A percentile compares a stretch with the other conserved stretches of the same genome.
Evolutionary conservation across 2,329 filamentous ascomycete genomes (phyloP).

Genomic region (Blastomyces silverae): DNA sequence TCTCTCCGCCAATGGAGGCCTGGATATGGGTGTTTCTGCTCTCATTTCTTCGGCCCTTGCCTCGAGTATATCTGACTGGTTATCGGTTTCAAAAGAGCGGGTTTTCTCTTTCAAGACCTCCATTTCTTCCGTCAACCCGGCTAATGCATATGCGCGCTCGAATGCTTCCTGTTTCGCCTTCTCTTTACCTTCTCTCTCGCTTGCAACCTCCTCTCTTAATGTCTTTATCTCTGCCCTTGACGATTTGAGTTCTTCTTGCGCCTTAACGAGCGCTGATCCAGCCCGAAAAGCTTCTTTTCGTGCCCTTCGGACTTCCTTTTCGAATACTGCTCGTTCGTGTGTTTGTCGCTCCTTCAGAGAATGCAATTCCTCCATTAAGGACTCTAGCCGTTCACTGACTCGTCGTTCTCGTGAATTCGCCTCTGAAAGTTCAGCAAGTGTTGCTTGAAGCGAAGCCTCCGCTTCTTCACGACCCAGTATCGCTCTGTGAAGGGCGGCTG

Average conservation of each 20-base stretch:
- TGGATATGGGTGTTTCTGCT: constrained; percentile 17
- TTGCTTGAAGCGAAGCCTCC: constrained; percentile 34
- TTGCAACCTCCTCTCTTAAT: constrained; percentile 48
- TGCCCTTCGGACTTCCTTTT: constrained; percentile 51
- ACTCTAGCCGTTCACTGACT: constrained; percentile 42
- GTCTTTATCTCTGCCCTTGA: constrained; percentile 42
- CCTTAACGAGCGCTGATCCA: constrained; percentile 48
- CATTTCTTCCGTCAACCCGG: constrained; percentile 41
- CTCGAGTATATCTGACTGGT: constrained; percentile 31
- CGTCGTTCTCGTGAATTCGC: constrained; percentile 40
- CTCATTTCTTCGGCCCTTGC: constrained; percentile 28
- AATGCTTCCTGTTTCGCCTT: constrained; percentile 44
- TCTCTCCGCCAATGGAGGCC: constrained; percentile 29
- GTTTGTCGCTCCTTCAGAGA: constrained; percentile 46
- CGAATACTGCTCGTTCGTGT: constrained; percentile 46
- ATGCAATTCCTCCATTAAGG: constrained; percentile 47
- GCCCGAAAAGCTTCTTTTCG: constrained; percentile 54
- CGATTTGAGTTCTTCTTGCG: constrained; percentile 47
- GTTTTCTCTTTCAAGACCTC: constrained; percentile 40
- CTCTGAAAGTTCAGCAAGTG: constrained; percentile 36
- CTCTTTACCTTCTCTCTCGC: constrained; percentile 44
- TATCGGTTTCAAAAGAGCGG: constrained; percentile 36
- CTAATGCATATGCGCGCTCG: constrained; percentile 43
- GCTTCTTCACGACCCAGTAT: constrained; percentile 44
- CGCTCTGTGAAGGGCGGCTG: constrained; percentile 41